Conservation (phyloP, 2,329 filamentous ascomycete genomes). For the Penicillium sp. region DNA sequence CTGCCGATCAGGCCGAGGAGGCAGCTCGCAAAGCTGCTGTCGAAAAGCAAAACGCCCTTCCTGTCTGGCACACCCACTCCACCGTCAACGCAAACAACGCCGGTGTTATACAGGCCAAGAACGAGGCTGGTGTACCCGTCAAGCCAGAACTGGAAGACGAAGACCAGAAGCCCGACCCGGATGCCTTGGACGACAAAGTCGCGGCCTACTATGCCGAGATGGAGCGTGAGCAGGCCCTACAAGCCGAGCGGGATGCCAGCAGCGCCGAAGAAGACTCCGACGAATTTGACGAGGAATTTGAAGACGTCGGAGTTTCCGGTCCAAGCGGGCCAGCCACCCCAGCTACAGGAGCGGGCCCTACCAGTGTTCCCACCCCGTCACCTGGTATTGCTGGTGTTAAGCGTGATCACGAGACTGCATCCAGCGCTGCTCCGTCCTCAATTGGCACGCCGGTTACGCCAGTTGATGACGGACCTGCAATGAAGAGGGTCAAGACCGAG, state of each 20-base stretch:
- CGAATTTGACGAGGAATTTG: conserved; percentile 42
- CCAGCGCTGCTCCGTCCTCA: conserved; percentile 38
- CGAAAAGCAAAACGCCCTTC: conserved; percentile 50
- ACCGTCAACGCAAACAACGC: conserved; percentile 39
- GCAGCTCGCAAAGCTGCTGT: conserved; percentile 46
- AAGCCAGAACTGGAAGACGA: conserved; percentile 42
- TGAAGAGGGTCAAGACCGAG: conserved; percentile 41
- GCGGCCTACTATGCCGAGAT: conserved; percentile 47
- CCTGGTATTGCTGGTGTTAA: conserved; percentile 31
- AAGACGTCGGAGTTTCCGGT: conserved; percentile 41
- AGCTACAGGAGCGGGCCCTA: conserved; percentile 25
- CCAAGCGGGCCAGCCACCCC: conserved; percentile 36
- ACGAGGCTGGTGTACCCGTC: conserved; percentile 30
- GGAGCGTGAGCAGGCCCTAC: conserved; percentile 41
- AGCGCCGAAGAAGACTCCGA: conserved; percentile 41
- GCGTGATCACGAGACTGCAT: conserved; percentile 38
- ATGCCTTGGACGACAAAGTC: conserved; percentile 45
- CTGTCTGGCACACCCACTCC: conserved; percentile 51
- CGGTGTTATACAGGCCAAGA: conserved; percentile 27
- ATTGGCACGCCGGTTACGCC: conserved; percentile 36
- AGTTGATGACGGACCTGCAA: conserved; percentile 37
- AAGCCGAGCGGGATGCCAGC: conserved; percentile 40
- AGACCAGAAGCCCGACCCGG: conserved; percentile 40
- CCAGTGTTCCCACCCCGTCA: conserved; percentile 24
- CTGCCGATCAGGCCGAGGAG: conserved; percentile 47